A percentile compares a stretch with the other conserved stretches of the same genome.
These are phyloP conservation scores for Boletus tylopilopsis DNA, from an alignment of 768 basidiomycete species.

Conservation along the genomic window DNA sequence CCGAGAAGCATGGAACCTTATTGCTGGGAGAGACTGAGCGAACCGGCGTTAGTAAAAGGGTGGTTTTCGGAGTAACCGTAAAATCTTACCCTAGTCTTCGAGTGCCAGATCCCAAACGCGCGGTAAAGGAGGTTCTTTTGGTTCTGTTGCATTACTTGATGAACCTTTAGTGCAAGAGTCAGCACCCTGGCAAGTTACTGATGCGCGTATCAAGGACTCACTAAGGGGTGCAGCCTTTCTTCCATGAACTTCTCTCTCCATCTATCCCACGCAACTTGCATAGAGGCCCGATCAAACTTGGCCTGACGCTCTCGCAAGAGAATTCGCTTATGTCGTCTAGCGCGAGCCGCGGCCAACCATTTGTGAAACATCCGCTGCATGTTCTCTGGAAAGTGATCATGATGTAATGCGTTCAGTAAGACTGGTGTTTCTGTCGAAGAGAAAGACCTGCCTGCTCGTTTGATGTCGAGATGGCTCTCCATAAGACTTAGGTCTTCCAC, in stretches of 20 bases:
- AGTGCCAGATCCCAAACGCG: constrained; percentile 73
- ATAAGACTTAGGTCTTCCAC: constrained; percentile 73
- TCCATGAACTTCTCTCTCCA: constrained; percentile 75
- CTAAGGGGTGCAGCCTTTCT: constrained; percentile 61
- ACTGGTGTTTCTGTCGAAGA: neutral
- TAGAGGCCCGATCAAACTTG: constrained; percentile 49
- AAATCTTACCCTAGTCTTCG: constrained; percentile 60
- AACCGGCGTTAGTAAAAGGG: constrained; percentile 7
- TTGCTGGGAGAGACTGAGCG: constrained; percentile 71
- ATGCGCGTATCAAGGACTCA: constrained; percentile 29
- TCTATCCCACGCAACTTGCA: constrained; percentile 66
- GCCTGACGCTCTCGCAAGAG: constrained; percentile 59
- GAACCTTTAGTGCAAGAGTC: constrained; percentile 27
- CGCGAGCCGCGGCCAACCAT: constrained; percentile 62
- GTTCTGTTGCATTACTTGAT: constrained; percentile 50
- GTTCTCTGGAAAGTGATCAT: constrained; percentile 43
- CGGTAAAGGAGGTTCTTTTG: constrained; percentile 60
- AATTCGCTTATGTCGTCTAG: constrained; percentile 56
- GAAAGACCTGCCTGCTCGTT: constrained; percentile 59
- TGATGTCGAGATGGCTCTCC: constrained; percentile 79
- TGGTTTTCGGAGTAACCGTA: neutral
- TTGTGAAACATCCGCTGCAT: constrained; percentile 64
- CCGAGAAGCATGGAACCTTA: constrained; percentile 65
- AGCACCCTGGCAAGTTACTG: constrained; percentile 4
- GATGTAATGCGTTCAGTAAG: neutral